Evolutionary conservation across 1,139 yeast genomes (phyloP).

Genomic region (Zygosaccharomyces sapae): DNA sequence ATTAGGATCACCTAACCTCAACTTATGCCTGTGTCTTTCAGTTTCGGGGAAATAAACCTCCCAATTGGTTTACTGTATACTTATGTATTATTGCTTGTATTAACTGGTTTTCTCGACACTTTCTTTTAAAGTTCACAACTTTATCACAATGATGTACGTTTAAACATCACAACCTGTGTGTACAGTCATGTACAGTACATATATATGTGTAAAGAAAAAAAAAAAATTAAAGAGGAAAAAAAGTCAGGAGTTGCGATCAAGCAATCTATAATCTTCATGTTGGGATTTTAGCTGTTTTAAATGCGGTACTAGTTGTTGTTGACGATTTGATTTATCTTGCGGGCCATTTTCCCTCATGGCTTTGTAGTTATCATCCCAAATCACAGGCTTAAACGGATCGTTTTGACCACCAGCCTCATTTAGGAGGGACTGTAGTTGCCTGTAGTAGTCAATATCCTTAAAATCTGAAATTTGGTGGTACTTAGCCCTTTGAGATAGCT

Average conservation of each 20-base stretch:
- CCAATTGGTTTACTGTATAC: too few species aligned
- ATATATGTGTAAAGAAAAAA: too few species aligned
- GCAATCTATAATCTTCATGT: conserved; percentile 20
- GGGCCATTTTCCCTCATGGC: conserved; percentile 17
- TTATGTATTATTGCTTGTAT: too few species aligned
- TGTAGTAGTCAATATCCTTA: conserved; percentile 25
- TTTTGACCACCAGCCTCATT: conserved; percentile 18
- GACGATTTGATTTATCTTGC: conserved; percentile 21
- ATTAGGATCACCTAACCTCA: too few species aligned
- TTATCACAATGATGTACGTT: too few species aligned
- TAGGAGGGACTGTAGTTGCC: conserved; percentile 20
- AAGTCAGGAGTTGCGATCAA: background rate
- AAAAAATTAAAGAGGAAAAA: too few species aligned
- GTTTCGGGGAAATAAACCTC: too few species aligned
- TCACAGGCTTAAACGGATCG: conserved; percentile 22
- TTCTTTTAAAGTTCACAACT: too few species aligned
- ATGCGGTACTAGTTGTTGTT: conserved; percentile 14
- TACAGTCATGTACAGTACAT: too few species aligned
- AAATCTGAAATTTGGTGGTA: conserved; percentile 15
- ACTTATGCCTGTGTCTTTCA: too few species aligned
- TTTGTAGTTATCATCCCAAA: conserved; percentile 21
- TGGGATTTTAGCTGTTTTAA: conserved; percentile 17
- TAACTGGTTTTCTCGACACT: too few species aligned
- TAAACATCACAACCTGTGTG: too few species aligned
- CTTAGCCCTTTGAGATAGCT: conserved; percentile 7